Base-by-base conservation (phyloP, 1,284 basidiomycete genomes). In the Ceratorhiza oryzae-sativae region DNA sequence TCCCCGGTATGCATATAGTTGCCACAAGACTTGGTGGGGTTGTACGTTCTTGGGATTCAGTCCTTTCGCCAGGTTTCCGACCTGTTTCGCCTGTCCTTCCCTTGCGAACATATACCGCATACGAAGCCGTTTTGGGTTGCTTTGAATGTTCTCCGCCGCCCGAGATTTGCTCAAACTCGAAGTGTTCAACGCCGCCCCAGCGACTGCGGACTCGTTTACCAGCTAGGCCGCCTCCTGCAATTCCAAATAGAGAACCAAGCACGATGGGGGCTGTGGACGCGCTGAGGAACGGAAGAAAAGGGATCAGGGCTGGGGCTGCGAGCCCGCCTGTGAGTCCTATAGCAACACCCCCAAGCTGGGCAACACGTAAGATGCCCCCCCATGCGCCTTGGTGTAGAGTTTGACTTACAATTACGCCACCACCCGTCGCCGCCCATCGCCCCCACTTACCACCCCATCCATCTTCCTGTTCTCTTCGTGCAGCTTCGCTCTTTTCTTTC, bases 251-350 rank as follows among this genome's bases (percentile, higher is more conserved):
- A 0, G 83, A 82, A 0, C 85, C 85, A 4, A 86, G 78, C 0
- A 85, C 79, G 6, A 85, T 77, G 0, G 83, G 83, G 1, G 84
- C 83, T 0, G 81, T 79, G 0, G 79, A 79, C 1, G 81, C 81
- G 0, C 80, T 80, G 5, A 84, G 76, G 0, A 83, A 82, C 1
- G 82, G 83, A 1, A 85, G 78, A 5, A 84, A 74, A 0, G 83
- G 83, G 0, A 82, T 80, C 5, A 86, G 79, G 0, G 83, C 81
- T 0, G 84, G 84, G 9, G 84, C 84, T 0, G 84, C 84, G 0
- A 86, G 79, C 1, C 85, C 84, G 20, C 84, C 84, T 0, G 85
- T 86, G 3, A 86, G 76, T 4, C 85, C 85, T 41, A 86, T 80
- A 0, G 83, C 79, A 0, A 85, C 81, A 4, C 79, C 79, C 0